Conservation (phyloP, 2,329 filamentous ascomycete species). For the Ophiocordyceps unilateralis region DNA sequence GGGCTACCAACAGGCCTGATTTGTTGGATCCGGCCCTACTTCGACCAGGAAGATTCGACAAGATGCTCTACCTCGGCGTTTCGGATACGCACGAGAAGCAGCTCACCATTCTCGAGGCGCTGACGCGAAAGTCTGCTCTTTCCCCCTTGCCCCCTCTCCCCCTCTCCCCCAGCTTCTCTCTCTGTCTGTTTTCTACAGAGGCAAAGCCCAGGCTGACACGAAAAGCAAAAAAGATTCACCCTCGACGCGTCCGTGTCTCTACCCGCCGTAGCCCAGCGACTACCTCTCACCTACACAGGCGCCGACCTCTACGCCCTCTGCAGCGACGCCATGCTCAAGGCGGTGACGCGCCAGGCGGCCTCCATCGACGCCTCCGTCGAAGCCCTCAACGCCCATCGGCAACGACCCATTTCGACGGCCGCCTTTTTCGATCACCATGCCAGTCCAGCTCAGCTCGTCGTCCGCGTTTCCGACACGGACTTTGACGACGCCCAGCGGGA, state of each 20-base stretch:
- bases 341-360: conserved; percentile 77
- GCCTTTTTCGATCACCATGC: conserved; percentile 94
- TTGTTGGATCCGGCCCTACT: conserved; percentile 79
- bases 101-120: conserved; percentile 77
- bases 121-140: conserved; percentile 70
- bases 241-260: conserved; percentile 68
- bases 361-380: conserved; percentile 72
- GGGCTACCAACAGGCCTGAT: conserved; percentile 89
- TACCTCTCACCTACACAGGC: conserved; percentile 94
- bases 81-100: conserved; percentile 96
- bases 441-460: conserved; percentile 62
- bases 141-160: neutral
- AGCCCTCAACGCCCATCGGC: conserved; percentile 38
- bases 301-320: conserved; percentile 95
- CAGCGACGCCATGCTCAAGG: conserved; percentile 97
- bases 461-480: conserved; percentile 79
- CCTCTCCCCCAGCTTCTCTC: neutral
- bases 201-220: neutral
- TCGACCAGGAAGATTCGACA: conserved; percentile 84
- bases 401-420: conserved; percentile 53
- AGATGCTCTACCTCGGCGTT: conserved; percentile 94
- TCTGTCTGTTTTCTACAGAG: no score
- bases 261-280: conserved; percentile 48
- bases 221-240: conserved; percentile 49
- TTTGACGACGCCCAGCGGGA: conserved; percentile 69